A percentile compares a stretch with the other conserved stretches of the same genome.
These are phyloP conservation scores for Condylostoma magnum DNA, from an alignment of 169 alveolate species.

Conservation along the genomic window DNA sequence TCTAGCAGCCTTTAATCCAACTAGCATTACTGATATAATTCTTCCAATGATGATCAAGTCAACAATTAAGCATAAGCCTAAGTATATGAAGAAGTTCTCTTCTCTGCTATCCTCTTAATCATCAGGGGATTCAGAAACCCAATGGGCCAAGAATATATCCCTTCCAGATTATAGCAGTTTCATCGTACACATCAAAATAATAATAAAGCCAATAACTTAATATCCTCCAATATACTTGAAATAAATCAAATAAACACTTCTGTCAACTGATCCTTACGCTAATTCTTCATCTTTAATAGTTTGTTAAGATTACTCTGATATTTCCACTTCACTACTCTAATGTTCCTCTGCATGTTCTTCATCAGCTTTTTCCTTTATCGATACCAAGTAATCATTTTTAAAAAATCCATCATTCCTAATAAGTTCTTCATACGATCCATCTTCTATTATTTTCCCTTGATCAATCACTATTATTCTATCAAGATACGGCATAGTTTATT, in stretches of 20 bases:
- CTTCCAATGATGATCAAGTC: neutral
- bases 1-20: neutral
- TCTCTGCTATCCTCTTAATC: neutral
- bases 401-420: neutral
- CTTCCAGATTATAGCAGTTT: neutral
- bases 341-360: neutral
- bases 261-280: neutral
- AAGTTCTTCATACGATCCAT: neutral
- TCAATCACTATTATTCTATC: slow-evolving; percentile 9
- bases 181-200: neutral
- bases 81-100: neutral
- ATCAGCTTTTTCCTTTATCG: neutral
- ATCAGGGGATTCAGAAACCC: neutral
- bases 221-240: slow-evolving; percentile 5
- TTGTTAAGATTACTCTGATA: neutral
- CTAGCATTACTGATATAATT: neutral
- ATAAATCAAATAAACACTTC: neutral
- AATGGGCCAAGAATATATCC: slow-evolving; percentile 1
- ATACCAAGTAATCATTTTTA: neutral
- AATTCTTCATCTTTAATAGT: slow-evolving; percentile 10
- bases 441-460: neutral
- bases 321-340: neutral
- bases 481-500: neutral
- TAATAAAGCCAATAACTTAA: neutral
- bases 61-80: neutral